Percentiles rank a stretch among this genome's conserved stretches.
Conservation (phyloP, 495 filamentous ascomycete genomes). For the Chaetomidium leptoderma region DNA sequence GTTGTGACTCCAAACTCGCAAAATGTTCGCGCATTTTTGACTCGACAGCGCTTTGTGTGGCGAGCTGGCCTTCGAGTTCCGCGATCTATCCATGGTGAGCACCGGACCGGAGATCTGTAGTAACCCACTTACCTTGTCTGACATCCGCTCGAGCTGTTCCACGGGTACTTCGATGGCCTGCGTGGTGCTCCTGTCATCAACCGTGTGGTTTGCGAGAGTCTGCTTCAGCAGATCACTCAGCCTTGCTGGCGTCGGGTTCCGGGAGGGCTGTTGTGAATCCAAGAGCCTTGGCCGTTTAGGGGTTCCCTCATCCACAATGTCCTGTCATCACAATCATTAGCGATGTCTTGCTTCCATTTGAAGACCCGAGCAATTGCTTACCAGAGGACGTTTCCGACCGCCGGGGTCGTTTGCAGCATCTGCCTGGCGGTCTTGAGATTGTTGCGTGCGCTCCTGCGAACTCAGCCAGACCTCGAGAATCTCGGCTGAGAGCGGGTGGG, state of each 20-base stretch:
- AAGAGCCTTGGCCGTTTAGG: slow-evolving; percentile 23
- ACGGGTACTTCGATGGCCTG: slow-evolving; percentile 30
- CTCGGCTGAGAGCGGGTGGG: slow-evolving; percentile 32
- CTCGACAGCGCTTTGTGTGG: slow-evolving; percentile 24
- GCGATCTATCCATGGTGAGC: slow-evolving; percentile 25
- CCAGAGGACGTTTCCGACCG: slow-evolving; percentile 37
- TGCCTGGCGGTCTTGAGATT: slow-evolving; percentile 3
- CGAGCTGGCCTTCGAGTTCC: slow-evolving; percentile 28
- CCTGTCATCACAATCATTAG: slow-evolving; percentile 21
- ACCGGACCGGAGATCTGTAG: neutral
- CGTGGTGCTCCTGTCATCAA: neutral
- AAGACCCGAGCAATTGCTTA: slow-evolving; percentile 22
- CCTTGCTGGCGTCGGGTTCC: slow-evolving; percentile 10
- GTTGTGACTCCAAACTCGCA: slow-evolving; percentile 31
- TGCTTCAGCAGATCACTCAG: slow-evolving; percentile 29
- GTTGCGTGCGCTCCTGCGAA: slow-evolving; percentile 18
- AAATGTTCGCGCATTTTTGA: slow-evolving; percentile 27
- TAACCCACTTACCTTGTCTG: slow-evolving; percentile 28
- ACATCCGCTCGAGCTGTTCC: slow-evolving; percentile 35
- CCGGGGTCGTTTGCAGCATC: slow-evolving; percentile 15
- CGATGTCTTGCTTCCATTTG: neutral
- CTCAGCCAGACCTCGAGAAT: slow-evolving; percentile 36
- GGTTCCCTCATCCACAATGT: slow-evolving; percentile 30
- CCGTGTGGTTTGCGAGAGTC: slow-evolving; percentile 16
- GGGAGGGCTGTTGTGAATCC: slow-evolving; percentile 12